Conservation (phyloP, 1,284 basidiomycete species). For the Earliella scabrosa region DNA sequence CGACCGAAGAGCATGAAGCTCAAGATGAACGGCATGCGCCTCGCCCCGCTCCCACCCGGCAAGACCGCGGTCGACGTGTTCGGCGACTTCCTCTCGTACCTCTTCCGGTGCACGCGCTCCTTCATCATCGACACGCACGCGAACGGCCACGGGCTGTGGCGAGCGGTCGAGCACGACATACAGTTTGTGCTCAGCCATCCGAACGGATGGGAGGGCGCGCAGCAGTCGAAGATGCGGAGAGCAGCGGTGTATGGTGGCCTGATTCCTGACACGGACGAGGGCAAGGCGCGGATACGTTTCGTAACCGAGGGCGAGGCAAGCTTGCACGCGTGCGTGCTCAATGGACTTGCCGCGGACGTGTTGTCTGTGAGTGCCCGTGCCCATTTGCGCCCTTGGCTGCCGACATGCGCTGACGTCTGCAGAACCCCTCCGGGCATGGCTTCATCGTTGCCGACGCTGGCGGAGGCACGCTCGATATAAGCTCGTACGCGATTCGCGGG, state of each 20-base stretch:
- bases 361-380: slow-evolving; percentile 63
- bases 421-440: slow-evolving; percentile 73
- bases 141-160: slow-evolving; percentile 67
- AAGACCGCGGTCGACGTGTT: slow-evolving; percentile 75
- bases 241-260: slow-evolving; percentile 69
- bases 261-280: slow-evolving; percentile 72
- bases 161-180: slow-evolving; percentile 62
- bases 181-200: slow-evolving; percentile 79
- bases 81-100: slow-evolving; percentile 75
- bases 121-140: slow-evolving; percentile 80
- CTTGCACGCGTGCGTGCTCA: slow-evolving; percentile 76
- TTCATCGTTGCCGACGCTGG: slow-evolving; percentile 81
- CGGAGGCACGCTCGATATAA: slow-evolving; percentile 80
- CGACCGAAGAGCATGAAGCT: slow-evolving; percentile 76
- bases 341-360: slow-evolving; percentile 74
- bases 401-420: slow-evolving; percentile 3
- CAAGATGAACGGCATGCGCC: slow-evolving; percentile 80
- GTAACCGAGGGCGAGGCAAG: slow-evolving; percentile 83
- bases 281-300: slow-evolving; percentile 70
- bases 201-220: slow-evolving; percentile 82
- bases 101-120: slow-evolving; percentile 69
- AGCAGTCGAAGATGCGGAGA: slow-evolving; percentile 76
- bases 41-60: slow-evolving; percentile 63
- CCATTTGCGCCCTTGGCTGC: not conserved
- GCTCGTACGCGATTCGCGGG: slow-evolving; percentile 72